These are phyloP conservation scores for Fusarium algeriense DNA, from an alignment of 2,329 filamentous ascomycete genomes.

Conservation along the genomic window DNA sequence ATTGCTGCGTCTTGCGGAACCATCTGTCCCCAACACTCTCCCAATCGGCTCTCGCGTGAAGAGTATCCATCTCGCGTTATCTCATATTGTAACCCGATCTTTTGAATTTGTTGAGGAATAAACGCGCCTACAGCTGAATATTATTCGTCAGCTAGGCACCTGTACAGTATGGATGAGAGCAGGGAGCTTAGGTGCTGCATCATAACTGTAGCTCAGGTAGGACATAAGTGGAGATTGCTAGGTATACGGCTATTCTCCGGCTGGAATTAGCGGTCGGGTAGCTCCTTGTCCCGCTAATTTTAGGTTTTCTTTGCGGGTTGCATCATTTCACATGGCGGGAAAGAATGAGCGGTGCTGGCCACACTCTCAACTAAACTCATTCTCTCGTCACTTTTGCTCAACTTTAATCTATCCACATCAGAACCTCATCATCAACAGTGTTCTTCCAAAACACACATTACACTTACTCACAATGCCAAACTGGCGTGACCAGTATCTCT, in stretches of 20 bases:
- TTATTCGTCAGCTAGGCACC: constrained; percentile 22
- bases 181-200: constrained; percentile 26
- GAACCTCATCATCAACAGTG: neutral
- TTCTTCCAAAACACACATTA: neutral
- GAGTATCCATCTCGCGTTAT: constrained; percentile 64
- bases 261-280: constrained; percentile 41
- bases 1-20: constrained; percentile 94
- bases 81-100: constrained; percentile 46
- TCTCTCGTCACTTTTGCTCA: constrained; percentile 7
- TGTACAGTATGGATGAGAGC: constrained; percentile 28
- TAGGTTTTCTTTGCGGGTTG: constrained; percentile 32
- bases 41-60: constrained; percentile 87
- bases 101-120: neutral
- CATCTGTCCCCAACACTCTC: constrained; percentile 92
- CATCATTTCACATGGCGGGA: constrained; percentile 44
- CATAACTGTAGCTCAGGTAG: constrained; percentile 9
- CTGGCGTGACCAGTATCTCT: constrained; percentile 86
- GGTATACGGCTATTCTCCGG: constrained; percentile 51
- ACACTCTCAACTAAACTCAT: constrained; percentile 8
- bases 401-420: constrained; percentile 3
- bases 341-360: constrained; percentile 38
- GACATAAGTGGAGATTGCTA: constrained; percentile 32
- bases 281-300: constrained; percentile 25
- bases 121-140: constrained; percentile 10
- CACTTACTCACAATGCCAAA: constrained; percentile 62